Conservation (phyloP, 2,329 filamentous ascomycete genomes). For the Fusarium paranaense region DNA sequence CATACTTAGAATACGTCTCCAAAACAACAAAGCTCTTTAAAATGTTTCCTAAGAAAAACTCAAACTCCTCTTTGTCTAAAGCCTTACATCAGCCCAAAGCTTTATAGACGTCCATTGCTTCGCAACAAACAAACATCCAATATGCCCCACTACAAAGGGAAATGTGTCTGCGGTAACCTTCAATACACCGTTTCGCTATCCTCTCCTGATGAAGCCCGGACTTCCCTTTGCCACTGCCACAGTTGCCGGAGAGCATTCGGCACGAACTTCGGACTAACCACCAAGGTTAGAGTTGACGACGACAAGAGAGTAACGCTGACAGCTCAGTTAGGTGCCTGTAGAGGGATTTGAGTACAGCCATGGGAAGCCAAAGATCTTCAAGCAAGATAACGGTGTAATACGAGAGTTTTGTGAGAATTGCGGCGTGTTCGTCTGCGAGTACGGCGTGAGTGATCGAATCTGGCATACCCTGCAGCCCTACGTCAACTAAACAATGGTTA, state of each 20-base stretch:
- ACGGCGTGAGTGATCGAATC: constrained; percentile 4
- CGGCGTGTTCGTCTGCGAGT: constrained; percentile 33
- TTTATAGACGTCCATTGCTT: not conserved
- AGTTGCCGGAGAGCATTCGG: constrained; percentile 26
- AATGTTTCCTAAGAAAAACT: not conserved
- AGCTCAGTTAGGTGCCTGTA: not conserved
- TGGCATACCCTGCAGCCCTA: not conserved
- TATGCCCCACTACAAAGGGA: constrained; percentile 22
- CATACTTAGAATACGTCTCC: fast-evolving
- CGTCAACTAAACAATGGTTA: constrained; percentile 14
- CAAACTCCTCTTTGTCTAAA: not conserved
- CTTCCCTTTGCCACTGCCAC: constrained; percentile 17
- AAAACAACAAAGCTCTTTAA: not conserved
- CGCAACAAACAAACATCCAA: not conserved
- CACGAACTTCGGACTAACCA: constrained; percentile 28
- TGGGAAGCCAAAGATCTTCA: constrained; percentile 20
- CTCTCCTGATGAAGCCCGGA: constrained; percentile 22
- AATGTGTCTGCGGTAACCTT: constrained; percentile 27
- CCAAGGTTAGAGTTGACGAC: not conserved
- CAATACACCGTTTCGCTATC: constrained; percentile 19
- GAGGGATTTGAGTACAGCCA: constrained; percentile 15
- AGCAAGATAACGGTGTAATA: constrained; percentile 25
- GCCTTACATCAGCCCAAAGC: not conserved
- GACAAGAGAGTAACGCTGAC: not conserved
- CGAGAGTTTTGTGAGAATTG: constrained; percentile 33